phyloP scores from a whole-genome alignment of 331 rosid genomes.

The Rhamnella rubrinervis region DNA sequence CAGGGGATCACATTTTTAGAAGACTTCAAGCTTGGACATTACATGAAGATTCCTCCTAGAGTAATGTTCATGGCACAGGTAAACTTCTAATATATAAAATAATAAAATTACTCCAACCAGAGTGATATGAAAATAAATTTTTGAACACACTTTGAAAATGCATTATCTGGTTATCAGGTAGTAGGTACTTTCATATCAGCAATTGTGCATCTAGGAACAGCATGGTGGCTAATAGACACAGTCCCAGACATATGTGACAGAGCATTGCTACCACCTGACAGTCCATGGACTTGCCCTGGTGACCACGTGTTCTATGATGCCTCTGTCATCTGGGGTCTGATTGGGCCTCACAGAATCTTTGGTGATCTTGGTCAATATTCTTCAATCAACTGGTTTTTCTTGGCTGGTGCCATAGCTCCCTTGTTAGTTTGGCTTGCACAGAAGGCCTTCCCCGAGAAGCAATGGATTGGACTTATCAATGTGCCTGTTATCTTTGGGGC shows the following conservation, averaged over 20 bases:
- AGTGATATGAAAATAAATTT: no score
- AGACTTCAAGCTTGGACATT: conserved; percentile 92
- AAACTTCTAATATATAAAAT: background rate
- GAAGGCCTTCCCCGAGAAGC: conserved; percentile 54
- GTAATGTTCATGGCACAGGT: conserved; percentile 88
- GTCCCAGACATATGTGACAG: conserved; percentile 63
- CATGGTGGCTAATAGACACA: conserved; percentile 81
- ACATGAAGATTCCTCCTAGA: conserved; percentile 91
- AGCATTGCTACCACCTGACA: conserved; percentile 57
- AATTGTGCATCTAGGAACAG: conserved; percentile 62
- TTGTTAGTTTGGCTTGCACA: conserved; percentile 58
- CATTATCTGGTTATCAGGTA: conserved; percentile 39
- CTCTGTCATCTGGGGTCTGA: conserved; percentile 80
- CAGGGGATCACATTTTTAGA: conserved; percentile 65
- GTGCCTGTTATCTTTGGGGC: conserved; percentile 61
- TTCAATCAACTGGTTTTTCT: conserved; percentile 66
- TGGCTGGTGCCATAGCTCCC: conserved; percentile 51
- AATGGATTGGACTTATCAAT: conserved; percentile 58
- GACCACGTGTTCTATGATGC: conserved; percentile 89
- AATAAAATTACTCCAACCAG: no score
- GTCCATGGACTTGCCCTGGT: conserved; percentile 87
- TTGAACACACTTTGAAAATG: background rate
- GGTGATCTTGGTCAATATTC: conserved; percentile 73
- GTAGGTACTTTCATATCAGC: conserved; percentile 58
- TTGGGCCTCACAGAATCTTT: conserved; percentile 68